Evolutionary conservation across 2,329 filamentous ascomycete genomes (phyloP).

Genomic region (Domatiomyces catenatus): DNA sequence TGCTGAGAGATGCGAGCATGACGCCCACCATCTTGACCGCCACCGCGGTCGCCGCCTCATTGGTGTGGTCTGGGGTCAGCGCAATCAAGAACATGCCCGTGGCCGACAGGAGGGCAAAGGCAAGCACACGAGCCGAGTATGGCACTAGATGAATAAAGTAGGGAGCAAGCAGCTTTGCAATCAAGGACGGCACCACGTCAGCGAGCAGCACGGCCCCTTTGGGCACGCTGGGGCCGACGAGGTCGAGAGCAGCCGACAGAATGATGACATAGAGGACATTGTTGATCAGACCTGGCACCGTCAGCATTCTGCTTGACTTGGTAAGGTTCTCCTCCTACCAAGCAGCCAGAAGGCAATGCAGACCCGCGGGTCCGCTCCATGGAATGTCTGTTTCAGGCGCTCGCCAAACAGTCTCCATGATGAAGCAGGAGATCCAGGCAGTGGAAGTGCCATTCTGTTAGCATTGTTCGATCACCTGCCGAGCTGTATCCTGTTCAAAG

Average conservation of each 20-base stretch:
- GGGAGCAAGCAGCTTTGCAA: conserved; percentile 73
- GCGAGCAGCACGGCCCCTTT: conserved; percentile 88
- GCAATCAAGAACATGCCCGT: conserved; percentile 80
- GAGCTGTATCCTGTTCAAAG: no score
- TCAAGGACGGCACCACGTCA: conserved; percentile 78
- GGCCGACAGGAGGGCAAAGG: conserved; percentile 62
- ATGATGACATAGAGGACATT: conserved; percentile 97
- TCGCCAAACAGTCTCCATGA: conserved; percentile 62
- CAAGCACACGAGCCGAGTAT: conserved; percentile 57
- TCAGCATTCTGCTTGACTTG: no score
- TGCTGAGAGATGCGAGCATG: conserved; percentile 67
- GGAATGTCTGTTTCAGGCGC: conserved; percentile 47
- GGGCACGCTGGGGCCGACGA: conserved; percentile 71
- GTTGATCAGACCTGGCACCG: conserved; percentile 61
- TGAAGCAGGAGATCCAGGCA: conserved; percentile 43
- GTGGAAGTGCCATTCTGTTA: conserved; percentile 28
- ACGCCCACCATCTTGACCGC: conserved; percentile 67
- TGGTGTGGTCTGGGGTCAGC: conserved; percentile 49
- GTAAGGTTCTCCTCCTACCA: no score
- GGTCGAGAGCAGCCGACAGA: conserved; percentile 83
- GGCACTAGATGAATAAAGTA: conserved; percentile 87
- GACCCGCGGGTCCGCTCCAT: conserved; percentile 54
- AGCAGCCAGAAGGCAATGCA: conserved; percentile 84
- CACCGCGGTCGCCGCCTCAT: conserved; percentile 38
- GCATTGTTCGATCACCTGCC: no score